Conservation (phyloP, 164 flowering plant genomes). For the Stephania cephalantha region DNA sequence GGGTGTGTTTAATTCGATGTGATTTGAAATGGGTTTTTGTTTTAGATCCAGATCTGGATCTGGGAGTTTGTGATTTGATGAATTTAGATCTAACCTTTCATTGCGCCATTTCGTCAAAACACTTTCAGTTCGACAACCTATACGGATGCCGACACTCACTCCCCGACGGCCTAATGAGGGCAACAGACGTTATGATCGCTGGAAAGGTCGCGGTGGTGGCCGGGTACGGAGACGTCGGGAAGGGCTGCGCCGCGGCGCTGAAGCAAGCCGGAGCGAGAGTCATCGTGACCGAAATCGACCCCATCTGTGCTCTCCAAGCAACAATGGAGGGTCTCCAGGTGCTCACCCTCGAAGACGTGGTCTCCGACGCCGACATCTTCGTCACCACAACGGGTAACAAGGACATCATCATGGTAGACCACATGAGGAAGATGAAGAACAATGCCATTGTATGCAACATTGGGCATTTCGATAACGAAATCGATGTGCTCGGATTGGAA, state of each 20-base stretch:
- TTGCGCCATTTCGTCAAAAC: neutral
- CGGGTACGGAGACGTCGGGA: constrained; percentile 14
- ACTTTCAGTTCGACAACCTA: constrained; percentile 12
- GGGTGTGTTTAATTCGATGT: neutral
- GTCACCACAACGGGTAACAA: constrained; percentile 16
- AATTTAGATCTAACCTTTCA: neutral
- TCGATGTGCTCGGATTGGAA: constrained; percentile 5
- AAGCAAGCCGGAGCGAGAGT: constrained; percentile 12
- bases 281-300: constrained; percentile 10
- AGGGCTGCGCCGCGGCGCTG: constrained; percentile 11
- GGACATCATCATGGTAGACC: constrained; percentile 16
- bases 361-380: constrained; percentile 3
- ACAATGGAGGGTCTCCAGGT: constrained; percentile 9
- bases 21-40: neutral
- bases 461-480: constrained; percentile 12
- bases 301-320: constrained; percentile 14
- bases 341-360: constrained; percentile 11
- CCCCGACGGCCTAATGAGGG: constrained; percentile 14
- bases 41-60: constrained; percentile 1
- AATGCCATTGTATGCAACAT: constrained; percentile 20
- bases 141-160: constrained; percentile 16
- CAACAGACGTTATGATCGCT: constrained; percentile 12
- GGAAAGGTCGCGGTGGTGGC: constrained; percentile 10
- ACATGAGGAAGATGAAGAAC: constrained; percentile 26
- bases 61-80: neutral